Base-by-base conservation (phyloP, 345 rosid species). In the Euphorbia peplus region DNA sequence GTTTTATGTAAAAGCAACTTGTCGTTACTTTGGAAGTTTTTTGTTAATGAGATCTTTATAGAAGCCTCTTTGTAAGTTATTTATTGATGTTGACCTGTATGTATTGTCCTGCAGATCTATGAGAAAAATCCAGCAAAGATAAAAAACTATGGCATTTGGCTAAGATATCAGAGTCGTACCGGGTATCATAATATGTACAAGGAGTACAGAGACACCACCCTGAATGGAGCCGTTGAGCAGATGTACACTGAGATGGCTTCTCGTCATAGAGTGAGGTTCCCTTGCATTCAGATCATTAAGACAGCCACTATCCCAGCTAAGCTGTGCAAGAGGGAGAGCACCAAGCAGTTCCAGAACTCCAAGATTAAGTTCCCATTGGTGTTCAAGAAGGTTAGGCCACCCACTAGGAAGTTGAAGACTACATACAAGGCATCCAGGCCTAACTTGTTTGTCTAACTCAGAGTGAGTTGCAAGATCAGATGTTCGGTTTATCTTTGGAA, bases 101-200 rank as follows among this genome's bases (percentile, higher is more conserved):
- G 59, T 55, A 0, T 54, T 25, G 11, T 2, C 10, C 22, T 65
- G 68, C 66, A 86, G 86, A 83, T 86, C 62, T 86, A 78, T 67
- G 86, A 86, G 86, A 86, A 83, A 78, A 81, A 78, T 57, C 90
- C 90, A 35, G 83, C 86, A 13, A 86, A 14, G 63, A 84, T 86
- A 54, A 79, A 86, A 70, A 86, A 86, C 70, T 86, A 44, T n/a
- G 88, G 88, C 1, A 82, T 84, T 60, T 86, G 90, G 90, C 66
- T 84, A 24, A 75, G 84, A 13, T 86, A 86, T 68, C 86, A 84
- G 68, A 86, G 88, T 18, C 76, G 88, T 30, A 86, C 86, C 0
- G 85, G 86, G 29, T 86, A 86, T 65, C 93, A 88, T 76, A 86
- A 88, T 63, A 85, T 87, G 90, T 85, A 87, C 78, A 85, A 87